Evolutionary conservation across 2,329 filamentous ascomycete genomes (phyloP).

Genomic region (Neofusicoccum sp.): DNA sequence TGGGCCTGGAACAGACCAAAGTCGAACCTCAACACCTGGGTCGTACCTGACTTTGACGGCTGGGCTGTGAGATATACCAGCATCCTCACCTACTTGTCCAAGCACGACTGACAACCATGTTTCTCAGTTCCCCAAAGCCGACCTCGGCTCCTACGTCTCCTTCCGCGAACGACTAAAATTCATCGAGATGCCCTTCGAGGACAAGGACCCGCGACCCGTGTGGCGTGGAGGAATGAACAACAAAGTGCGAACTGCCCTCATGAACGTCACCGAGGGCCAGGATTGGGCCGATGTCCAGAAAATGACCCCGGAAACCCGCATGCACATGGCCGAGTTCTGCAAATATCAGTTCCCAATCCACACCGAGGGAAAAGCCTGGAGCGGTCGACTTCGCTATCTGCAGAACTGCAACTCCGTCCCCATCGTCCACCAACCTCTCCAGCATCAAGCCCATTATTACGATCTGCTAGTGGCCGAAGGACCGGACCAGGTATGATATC

Average conservation of each 20-base stretch:
- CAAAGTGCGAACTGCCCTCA: conserved; percentile 24
- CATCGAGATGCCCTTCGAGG: conserved; percentile 23
- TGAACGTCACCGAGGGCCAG: conserved; percentile 25
- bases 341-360: conserved; percentile 23
- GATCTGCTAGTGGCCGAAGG: conserved; percentile 46
- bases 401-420: conserved; percentile 44
- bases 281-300: conserved; percentile 30
- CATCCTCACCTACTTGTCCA: neutral
- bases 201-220: conserved; percentile 27
- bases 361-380: conserved; percentile 31
- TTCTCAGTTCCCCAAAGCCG: neutral
- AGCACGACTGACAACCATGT: neutral
- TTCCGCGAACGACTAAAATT: conserved; percentile 18
- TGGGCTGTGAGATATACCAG: conserved; percentile 19
- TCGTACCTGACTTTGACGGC: conserved; percentile 23
- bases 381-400: conserved; percentile 34
- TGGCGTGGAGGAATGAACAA: conserved; percentile 36
- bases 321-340: conserved; percentile 27
- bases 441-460: conserved; percentile 51
- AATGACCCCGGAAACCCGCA: conserved; percentile 21
- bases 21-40: conserved; percentile 12
- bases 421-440: conserved; percentile 46
- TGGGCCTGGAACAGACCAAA: conserved; percentile 7
- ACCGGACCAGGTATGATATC: conserved; percentile 22
- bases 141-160: conserved; percentile 21